Evolutionary conservation across 805 yeast genomes (phyloP).

Genomic region (Schwanniomyces polymorphus): DNA sequence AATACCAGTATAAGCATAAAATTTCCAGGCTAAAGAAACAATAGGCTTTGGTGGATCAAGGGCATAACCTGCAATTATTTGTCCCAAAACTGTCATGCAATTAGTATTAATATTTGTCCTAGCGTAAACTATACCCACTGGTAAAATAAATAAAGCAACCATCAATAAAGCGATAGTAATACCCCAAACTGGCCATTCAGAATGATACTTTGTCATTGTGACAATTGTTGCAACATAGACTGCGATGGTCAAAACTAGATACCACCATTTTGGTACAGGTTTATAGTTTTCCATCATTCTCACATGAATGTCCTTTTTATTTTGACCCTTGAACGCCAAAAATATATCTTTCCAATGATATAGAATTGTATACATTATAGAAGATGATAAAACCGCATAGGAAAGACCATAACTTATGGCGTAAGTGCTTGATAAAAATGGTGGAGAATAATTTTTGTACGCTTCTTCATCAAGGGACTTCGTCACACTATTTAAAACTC

Average conservation of each 20-base stretch:
- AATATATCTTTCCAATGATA: constrained; percentile 58
- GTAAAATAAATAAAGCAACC: constrained; percentile 21
- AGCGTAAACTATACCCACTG: constrained; percentile 17
- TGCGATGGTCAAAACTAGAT: constrained; percentile 1
- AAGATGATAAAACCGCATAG: not conserved
- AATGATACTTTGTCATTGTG: constrained; percentile 25
- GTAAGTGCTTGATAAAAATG: constrained; percentile 28
- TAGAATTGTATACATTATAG: constrained; percentile 16
- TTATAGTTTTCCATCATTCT: constrained; percentile 53
- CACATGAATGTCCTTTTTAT: constrained; percentile 42
- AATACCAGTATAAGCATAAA: constrained; percentile 48
- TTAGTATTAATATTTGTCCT: constrained; percentile 2
- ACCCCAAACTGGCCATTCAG: constrained; percentile 19
- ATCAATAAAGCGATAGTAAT: constrained; percentile 21
- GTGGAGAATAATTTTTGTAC: constrained; percentile 62
- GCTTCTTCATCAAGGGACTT: constrained; percentile 44
- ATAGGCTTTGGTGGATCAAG: constrained; percentile 30
- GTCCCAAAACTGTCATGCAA: constrained; percentile 1
- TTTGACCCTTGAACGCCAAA: constrained; percentile 22
- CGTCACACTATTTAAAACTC: constrained; percentile 41
- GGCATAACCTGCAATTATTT: constrained; percentile 37
- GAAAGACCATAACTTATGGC: not conserved
- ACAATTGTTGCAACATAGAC: constrained; percentile 12
- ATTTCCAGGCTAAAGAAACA: constrained; percentile 49
- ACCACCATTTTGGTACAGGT: constrained; percentile 11